Base-by-base conservation (phyloP, 495 filamentous ascomycete genomes). In the Xylaria curta region DNA sequence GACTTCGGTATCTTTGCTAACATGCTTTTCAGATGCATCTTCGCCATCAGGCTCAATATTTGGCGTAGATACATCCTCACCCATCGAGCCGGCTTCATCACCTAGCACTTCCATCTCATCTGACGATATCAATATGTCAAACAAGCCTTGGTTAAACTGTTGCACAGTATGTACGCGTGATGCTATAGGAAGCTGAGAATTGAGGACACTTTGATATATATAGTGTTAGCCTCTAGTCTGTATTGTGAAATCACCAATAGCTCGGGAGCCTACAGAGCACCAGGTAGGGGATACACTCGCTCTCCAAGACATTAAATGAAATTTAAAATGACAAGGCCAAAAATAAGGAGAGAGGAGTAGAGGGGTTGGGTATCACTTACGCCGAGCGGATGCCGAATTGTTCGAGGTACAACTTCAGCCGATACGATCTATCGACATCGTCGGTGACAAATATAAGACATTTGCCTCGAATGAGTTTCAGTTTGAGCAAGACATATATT, bases 61-160 rank as follows among this genome's bases (percentile, higher is more conserved):
- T 13, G 64, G 53, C 7, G 38, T 3, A n/a, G 72, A 62, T 19
- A 61, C 74, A 44, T 61, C 68, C 24, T 70, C 75, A 10, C 74
- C 78, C 28, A 78, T 73, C 38, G 74, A 71, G 78, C 87, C 79
- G 74, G 86, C 77, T 76, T 88, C 88, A 40, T 89, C 84, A 4
- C 93, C 92, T 66, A 97, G 76, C 6, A 97, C 86, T 78, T 97
- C 95, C 77, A 93, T 91, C 79, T 99, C 96, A 78, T 99, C 96
- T 0, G 93, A 93, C 5, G 96, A 96, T 75, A 99, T 95, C 70
- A 99, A 94, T 72, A 98, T 97, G 73, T 98, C 95, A 83, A 98
- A 99, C 28, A 96, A 88, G 51, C 91, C 92, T 84, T 93, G 92
- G 83, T 98, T 99, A 83, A 98, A 99, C 79, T 98, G 93, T 76